These are phyloP conservation scores for Colletotrichum karsti DNA, from an alignment of 2,329 filamentous ascomycete species.

Conservation along the genomic window DNA sequence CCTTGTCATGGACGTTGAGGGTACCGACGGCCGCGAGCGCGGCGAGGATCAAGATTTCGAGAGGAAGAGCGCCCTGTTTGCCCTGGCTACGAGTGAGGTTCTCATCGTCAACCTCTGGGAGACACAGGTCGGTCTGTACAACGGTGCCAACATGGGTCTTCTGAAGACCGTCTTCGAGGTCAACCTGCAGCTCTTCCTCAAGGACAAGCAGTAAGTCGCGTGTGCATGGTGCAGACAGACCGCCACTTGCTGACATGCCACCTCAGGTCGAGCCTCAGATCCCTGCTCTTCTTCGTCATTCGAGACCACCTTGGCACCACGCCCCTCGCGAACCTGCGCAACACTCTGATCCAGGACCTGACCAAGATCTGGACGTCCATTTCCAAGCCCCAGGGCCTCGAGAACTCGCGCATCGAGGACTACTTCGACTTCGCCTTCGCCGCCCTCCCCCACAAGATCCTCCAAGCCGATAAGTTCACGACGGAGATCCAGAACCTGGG, in stretches of 20 bases:
- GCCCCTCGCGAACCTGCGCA: slow-evolving; percentile 87
- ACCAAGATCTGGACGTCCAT: slow-evolving; percentile 92
- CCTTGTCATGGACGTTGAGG: slow-evolving; percentile 98
- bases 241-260: slow-evolving; percentile 26
- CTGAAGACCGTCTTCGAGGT: slow-evolving; percentile 99
- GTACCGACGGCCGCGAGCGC: slow-evolving; percentile 93
- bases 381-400: slow-evolving; percentile 88
- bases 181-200: slow-evolving; percentile 95
- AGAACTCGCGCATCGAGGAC: slow-evolving; percentile 89
- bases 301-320: slow-evolving; percentile 95
- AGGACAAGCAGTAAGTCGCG: slow-evolving; percentile 82
- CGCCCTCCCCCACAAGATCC: slow-evolving; percentile 93
- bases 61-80: slow-evolving; percentile 96
- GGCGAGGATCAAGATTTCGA: slow-evolving; percentile 99
- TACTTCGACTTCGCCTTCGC: slow-evolving; percentile 99
- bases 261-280: slow-evolving; percentile 81
- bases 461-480: slow-evolving; percentile 91
- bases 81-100: slow-evolving; percentile 95
- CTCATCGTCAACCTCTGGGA: slow-evolving; percentile 99
- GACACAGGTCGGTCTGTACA: slow-evolving; percentile 96
- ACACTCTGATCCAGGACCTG: slow-evolving; percentile 89
- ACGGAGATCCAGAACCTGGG: slow-evolving; percentile 83
- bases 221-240: not conserved
- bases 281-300: slow-evolving; percentile 97
- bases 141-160: slow-evolving; percentile 98